Evolutionary conservation across 768 basidiomycete genomes (phyloP), one percentile per base, ranked within the genome.

Genomic region (Suillus alpinus): DNA sequence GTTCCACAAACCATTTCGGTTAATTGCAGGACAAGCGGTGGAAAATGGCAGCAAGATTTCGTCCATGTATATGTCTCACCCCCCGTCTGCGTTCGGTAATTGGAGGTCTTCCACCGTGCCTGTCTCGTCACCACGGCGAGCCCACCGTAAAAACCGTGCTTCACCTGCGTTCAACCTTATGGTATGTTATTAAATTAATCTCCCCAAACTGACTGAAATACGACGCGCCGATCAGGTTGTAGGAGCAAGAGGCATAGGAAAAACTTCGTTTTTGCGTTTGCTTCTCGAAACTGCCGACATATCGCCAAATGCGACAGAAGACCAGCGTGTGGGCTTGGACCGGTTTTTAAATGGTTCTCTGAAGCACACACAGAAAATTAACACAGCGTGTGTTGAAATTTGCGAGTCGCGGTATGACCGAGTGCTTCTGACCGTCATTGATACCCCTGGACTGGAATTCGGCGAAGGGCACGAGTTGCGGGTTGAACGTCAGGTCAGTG

Each of bases 111-210:
- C 62, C 20, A 62, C 75, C 6, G 75, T 71, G 47, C 75, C 77
- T 31, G 63, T 78, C 44, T 69, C 75, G 3, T 65, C 75, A 58
- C 76, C 77, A 60, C 82, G 85, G 65, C 79, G 83, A 59, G 83
- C 82, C 65, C 88, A 90, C 69, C 83, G 87, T 67, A 83, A 88
- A 66, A 77, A 79, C 64, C 83, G 87, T 60, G 73, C 83, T 16
- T 82, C 90, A 14, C 89, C 91, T 6, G 90, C 90, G 3, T 93
- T 94, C 77, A 94, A 94, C 69, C 75, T 94, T 57, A 92, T 94
- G 91, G 91, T 91, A 65, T 59, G 80, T 67, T 40, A 12, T 7
- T 7, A 20, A 41, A 9, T 34, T 18, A n/a, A 16, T 1, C 5
- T 4, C 5, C n/a, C 9, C 2, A 23, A 29, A 43, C 39, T 32